Evolutionary conservation across 1,284 basidiomycete genomes (phyloP).

Genomic region (Rhodotorula sp.): DNA sequence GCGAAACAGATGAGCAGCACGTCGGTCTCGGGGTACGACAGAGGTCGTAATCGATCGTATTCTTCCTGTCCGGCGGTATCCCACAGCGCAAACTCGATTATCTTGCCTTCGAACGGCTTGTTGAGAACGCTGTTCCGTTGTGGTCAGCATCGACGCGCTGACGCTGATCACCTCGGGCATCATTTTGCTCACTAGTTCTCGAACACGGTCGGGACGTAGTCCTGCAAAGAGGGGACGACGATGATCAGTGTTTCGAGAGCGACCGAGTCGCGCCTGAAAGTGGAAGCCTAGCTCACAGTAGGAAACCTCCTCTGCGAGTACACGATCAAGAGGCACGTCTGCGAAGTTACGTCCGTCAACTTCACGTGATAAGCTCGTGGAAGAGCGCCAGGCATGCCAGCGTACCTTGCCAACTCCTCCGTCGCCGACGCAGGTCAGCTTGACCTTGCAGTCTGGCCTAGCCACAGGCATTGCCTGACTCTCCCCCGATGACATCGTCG

Average conservation of each 20-base stretch:
- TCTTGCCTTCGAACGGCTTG: conserved; percentile 60
- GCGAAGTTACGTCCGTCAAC: conserved; percentile 40
- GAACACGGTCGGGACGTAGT: conserved; percentile 89
- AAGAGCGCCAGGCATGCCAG: conserved; percentile 44
- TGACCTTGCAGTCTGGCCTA: conserved; percentile 48
- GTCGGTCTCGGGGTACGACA: conserved; percentile 87
- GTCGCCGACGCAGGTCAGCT: conserved; percentile 76
- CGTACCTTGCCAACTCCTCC: conserved; percentile 76
- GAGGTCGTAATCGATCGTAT: conserved; percentile 55
- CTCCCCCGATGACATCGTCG: background rate
- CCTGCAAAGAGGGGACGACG: conserved; percentile 54
- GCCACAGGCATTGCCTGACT: conserved; percentile 8
- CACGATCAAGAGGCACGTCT: conserved; percentile 77
- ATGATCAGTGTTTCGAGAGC: background rate
- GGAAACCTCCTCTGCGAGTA: conserved; percentile 92
- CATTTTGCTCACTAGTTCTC: conserved; percentile 56
- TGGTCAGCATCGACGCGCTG: background rate
- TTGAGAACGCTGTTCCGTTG: conserved; percentile 25
- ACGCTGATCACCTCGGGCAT: background rate
- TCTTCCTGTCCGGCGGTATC: conserved; percentile 91
- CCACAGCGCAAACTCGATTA: conserved; percentile 89
- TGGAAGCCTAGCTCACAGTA: conserved; percentile 59
- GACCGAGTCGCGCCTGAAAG: background rate
- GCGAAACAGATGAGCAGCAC: conserved; percentile 93
- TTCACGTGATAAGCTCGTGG: background rate